Conservation (phyloP, 129 eudicot genomes). For the Lactuca saligna region DNA sequence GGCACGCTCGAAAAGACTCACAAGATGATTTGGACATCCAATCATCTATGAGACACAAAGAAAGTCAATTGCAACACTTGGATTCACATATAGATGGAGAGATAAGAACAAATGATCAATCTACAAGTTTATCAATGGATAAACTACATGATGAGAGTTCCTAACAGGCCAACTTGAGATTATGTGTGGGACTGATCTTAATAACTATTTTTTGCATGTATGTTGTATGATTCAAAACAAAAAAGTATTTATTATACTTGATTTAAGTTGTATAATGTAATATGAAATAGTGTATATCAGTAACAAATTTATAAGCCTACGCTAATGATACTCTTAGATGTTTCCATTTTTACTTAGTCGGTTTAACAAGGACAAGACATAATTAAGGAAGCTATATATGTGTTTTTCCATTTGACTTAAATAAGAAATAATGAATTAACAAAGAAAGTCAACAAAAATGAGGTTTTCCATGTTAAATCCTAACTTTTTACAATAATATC, state of each 20-base stretch:
- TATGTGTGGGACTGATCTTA: constrained; percentile 14
- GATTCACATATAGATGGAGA: constrained; percentile 23
- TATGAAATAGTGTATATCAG: constrained; percentile 14
- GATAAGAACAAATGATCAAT: constrained; percentile 21
- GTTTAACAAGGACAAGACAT: background rate
- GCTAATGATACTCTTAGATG: background rate
- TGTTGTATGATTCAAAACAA: constrained; percentile 18
- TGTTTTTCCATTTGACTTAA: background rate
- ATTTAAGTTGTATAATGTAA: constrained; percentile 10
- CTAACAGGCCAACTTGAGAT: background rate
- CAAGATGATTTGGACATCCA: constrained; percentile 31
- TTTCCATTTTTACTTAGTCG: background rate
- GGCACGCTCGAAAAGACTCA: constrained; percentile 31
- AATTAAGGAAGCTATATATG: background rate
- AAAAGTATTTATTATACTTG: background rate
- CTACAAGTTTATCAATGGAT: constrained; percentile 15
- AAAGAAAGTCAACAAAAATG: background rate
- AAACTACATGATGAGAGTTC: constrained; percentile 2
- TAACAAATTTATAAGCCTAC: constrained; percentile 18
- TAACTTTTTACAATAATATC: background rate
- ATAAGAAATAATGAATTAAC: too few relatives aligned
- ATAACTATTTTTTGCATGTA: constrained; percentile 17
- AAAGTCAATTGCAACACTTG: constrained; percentile 19
- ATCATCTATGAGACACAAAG: constrained; percentile 9
- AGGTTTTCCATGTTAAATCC: background rate